phyloP scores from a whole-genome alignment of 1,284 basidiomycete species.

The Trichosporon sp. region DNA sequence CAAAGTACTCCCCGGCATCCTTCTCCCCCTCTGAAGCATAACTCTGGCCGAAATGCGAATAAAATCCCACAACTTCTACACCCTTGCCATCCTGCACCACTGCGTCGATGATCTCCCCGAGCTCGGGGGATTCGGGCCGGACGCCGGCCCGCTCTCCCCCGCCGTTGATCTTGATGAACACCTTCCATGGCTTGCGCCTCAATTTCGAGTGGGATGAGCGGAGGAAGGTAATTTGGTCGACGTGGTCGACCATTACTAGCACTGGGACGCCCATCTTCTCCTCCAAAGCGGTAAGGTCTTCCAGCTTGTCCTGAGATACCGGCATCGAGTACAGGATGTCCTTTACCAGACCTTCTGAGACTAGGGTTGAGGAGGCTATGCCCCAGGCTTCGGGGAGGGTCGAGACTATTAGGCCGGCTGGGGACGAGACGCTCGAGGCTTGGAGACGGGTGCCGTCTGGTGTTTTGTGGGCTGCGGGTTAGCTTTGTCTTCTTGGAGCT shows the following conservation, averaged over 20 bases:
- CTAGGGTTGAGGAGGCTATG: slow-evolving; percentile 48
- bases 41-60: slow-evolving; percentile 59
- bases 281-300: slow-evolving; percentile 61
- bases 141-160: slow-evolving; percentile 81
- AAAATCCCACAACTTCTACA: slow-evolving; percentile 71
- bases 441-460: slow-evolving; percentile 66
- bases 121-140: slow-evolving; percentile 47
- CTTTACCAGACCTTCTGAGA: slow-evolving; percentile 62
- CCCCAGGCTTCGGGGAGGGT: slow-evolving; percentile 41
- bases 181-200: slow-evolving; percentile 56
- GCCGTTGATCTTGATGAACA: slow-evolving; percentile 74
- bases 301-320: slow-evolving; percentile 62
- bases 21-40: slow-evolving; percentile 64
- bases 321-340: slow-evolving; percentile 77
- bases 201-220: slow-evolving; percentile 50
- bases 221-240: slow-evolving; percentile 62
- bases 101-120: slow-evolving; percentile 56
- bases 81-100: slow-evolving; percentile 44
- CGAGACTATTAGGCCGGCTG: slow-evolving; percentile 30
- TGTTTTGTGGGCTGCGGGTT: slow-evolving; percentile 54
- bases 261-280: slow-evolving; percentile 56
- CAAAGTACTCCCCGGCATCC: slow-evolving; percentile 61
- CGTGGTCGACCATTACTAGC: slow-evolving; percentile 68
- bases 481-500: no score
- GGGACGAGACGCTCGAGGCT: slow-evolving; percentile 55